A percentile compares a stretch with the other conserved stretches of the same genome.
Evolutionary conservation across 495 filamentous ascomycete species (phyloP).

Genomic region (Penicillium verhagenii): DNA sequence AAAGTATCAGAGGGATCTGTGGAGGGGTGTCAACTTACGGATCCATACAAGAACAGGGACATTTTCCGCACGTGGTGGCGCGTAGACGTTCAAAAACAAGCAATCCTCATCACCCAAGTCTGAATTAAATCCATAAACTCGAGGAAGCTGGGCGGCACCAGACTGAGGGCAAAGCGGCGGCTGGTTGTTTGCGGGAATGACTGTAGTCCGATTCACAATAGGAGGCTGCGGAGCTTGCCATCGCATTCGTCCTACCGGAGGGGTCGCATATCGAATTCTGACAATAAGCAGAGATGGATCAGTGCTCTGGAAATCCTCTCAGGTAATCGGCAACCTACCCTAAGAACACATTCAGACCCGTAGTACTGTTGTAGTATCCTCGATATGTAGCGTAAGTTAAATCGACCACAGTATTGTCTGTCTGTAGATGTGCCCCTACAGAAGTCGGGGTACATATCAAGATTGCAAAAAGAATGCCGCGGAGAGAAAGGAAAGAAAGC

Average conservation of each 20-base stretch:
- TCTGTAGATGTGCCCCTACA: neutral
- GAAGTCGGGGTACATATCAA: neutral
- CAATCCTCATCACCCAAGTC: slow-evolving; percentile 57
- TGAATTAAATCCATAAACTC: slow-evolving; percentile 12
- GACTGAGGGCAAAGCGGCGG: slow-evolving; percentile 20
- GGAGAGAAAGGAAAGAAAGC: neutral
- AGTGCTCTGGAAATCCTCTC: neutral
- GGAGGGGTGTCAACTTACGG: slow-evolving; percentile 2
- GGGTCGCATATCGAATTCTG: slow-evolving; percentile 38
- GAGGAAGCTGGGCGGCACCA: slow-evolving; percentile 10
- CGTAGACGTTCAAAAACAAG: slow-evolving; percentile 65
- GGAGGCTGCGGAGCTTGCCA: slow-evolving; percentile 34
- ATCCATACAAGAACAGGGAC: slow-evolving; percentile 10
- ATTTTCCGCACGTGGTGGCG: slow-evolving; percentile 49
- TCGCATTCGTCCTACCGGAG: slow-evolving; percentile 33
- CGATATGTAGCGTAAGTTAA: slow-evolving; percentile 22
- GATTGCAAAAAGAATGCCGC: neutral
- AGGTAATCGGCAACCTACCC: slow-evolving; percentile 12
- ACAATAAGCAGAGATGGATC: neutral
- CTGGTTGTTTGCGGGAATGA: slow-evolving; percentile 8
- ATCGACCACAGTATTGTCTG: slow-evolving; percentile 12
- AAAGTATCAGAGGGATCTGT: neutral
- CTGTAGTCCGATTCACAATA: slow-evolving; percentile 12
- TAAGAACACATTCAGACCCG: slow-evolving; percentile 22
- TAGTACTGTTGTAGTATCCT: slow-evolving; percentile 17